A percentile compares a stretch with the other conserved stretches of the same genome.
Evolutionary conservation across 106 monocot genomes (phyloP).

Genomic region (Dioscorea alata): DNA sequence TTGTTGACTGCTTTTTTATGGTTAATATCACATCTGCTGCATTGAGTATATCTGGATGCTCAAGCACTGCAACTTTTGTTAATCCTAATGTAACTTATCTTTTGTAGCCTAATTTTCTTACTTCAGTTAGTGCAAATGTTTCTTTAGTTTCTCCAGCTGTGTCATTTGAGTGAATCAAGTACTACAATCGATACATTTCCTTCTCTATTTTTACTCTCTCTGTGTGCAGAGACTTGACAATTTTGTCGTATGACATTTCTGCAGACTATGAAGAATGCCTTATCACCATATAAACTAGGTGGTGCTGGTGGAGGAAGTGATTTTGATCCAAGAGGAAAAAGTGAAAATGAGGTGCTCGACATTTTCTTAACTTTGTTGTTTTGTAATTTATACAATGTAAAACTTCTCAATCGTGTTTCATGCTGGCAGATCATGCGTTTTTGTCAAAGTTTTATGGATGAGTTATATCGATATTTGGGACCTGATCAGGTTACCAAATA

Average conservation of each 20-base stretch:
- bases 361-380: slow-evolving; percentile 4
- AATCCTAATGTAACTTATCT: too few species aligned
- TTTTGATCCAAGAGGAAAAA: slow-evolving; percentile 98
- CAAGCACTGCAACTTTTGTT: too few species aligned
- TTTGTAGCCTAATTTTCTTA: not conserved
- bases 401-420: slow-evolving; percentile 1
- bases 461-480: slow-evolving; percentile 84
- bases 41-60: too few species aligned
- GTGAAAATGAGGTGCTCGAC: slow-evolving; percentile 81
- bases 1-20: too few species aligned
- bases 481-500: slow-evolving; percentile 75
- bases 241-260: slow-evolving; percentile 4
- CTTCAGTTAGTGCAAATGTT: not conserved
- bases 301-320: slow-evolving; percentile 99
- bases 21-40: too few species aligned
- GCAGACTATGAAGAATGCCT: slow-evolving; percentile 93
- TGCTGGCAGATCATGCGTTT: slow-evolving; percentile 87
- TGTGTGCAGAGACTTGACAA: not conserved
- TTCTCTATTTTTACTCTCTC: not conserved
- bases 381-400: not conserved
- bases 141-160: not conserved
- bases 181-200: too few species aligned
- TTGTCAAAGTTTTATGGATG: slow-evolving; percentile 99
- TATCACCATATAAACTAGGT: slow-evolving; percentile 96
- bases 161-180: too few species aligned